These are phyloP conservation scores for Diaporthe longicolla DNA, from an alignment of 2,329 filamentous ascomycete genomes.

Conservation along the genomic window DNA sequence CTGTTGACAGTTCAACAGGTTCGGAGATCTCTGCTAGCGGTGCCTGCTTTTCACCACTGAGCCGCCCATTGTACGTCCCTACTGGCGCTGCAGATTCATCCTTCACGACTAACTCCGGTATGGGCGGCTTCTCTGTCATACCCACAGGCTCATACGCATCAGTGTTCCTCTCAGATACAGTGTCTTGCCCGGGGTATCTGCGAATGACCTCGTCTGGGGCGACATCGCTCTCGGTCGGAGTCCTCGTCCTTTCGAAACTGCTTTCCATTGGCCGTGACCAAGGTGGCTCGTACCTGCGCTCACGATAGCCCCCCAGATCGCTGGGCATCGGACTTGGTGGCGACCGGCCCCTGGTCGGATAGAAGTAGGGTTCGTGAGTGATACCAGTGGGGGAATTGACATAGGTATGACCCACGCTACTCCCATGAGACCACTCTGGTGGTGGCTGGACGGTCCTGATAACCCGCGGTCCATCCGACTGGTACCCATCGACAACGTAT, in stretches of 20 bases:
- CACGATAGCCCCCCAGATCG: conserved; percentile 57
- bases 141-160: not conserved
- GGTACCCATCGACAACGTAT: conserved; percentile 55
- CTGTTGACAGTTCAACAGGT: conserved; percentile 30
- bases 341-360: conserved; percentile 66
- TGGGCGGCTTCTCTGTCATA: not conserved
- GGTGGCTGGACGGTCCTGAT: conserved; percentile 59
- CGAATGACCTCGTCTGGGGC: conserved; percentile 49
- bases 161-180: not conserved
- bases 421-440: conserved; percentile 60
- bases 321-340: conserved; percentile 66
- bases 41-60: conserved; percentile 15
- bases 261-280: conserved; percentile 33
- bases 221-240: conserved; percentile 54
- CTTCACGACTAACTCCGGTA: not conserved
- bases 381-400: conserved; percentile 53
- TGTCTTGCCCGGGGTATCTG: not conserved
- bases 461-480: conserved; percentile 52
- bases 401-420: conserved; percentile 52
- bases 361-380: conserved; percentile 60
- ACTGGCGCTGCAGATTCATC: not conserved
- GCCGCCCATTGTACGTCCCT: not conserved
- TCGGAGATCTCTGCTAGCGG: conserved; percentile 28
- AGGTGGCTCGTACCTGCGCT: conserved; percentile 50
- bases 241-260: conserved; percentile 49